Evolutionary conservation across 306 rosid species (phyloP).

Genomic region (Abrus precatorius): DNA sequence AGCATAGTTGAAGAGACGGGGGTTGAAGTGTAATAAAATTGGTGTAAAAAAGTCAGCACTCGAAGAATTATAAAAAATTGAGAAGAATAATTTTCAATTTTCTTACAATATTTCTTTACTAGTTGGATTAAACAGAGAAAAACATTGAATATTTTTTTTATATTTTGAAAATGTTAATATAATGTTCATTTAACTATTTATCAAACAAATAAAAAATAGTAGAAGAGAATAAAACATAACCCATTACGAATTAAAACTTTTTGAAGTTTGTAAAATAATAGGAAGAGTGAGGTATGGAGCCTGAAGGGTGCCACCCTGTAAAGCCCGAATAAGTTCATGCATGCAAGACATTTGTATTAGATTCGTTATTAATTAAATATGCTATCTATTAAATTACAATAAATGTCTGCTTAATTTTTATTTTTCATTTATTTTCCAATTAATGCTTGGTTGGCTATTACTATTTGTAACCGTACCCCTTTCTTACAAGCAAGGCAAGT

Average conservation of each 20-base stretch:
- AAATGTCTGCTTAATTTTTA: constrained; percentile 20
- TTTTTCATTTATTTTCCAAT: constrained; percentile 23
- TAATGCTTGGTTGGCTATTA: constrained; percentile 36
- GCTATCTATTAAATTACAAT: constrained; percentile 23
- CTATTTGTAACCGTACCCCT: background rate
- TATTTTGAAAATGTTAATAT: no score
- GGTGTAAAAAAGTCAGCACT: no score
- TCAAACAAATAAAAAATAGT: no score
- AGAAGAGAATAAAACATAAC: no score
- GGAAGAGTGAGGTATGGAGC: constrained; percentile 32
- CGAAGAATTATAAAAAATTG: no score
- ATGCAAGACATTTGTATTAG: constrained; percentile 43
- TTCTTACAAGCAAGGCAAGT: background rate
- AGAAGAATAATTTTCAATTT: no score
- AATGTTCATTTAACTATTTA: no score
- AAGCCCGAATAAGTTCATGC: constrained; percentile 36
- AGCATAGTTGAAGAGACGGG: no score
- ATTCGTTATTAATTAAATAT: constrained; percentile 16
- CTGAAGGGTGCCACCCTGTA: constrained; percentile 46
- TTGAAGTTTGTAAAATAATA: constrained; percentile 15
- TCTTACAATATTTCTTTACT: no score
- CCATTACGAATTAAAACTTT: background rate
- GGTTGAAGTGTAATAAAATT: no score
- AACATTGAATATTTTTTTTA: no score
- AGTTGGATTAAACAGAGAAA: no score